Evolutionary conservation across 768 basidiomycete species (phyloP).

Genomic region (Sistotremastrum suecicum): DNA sequence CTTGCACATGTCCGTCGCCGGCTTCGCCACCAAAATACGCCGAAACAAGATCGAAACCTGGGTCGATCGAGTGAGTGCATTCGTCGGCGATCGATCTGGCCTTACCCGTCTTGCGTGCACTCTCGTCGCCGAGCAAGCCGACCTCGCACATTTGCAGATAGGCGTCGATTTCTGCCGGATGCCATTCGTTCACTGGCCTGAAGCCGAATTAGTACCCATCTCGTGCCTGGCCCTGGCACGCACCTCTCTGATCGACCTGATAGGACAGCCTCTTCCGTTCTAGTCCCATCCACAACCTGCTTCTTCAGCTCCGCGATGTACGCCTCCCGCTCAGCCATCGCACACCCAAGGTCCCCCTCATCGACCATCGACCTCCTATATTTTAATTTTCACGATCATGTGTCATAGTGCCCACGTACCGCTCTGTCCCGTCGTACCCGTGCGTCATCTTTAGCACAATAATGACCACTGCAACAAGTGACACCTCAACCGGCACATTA

Average conservation of each 20-base stretch:
- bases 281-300: conserved; percentile 16
- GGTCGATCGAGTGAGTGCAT: not conserved
- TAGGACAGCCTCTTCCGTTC: not conserved
- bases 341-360: conserved; percentile 42
- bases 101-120: conserved; percentile 10
- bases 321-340: conserved; percentile 36
- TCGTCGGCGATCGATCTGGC: not conserved
- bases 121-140: conserved; percentile 26
- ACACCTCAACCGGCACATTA: conserved; percentile 54
- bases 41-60: not conserved
- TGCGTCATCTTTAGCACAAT: conserved; percentile 76
- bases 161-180: conserved; percentile 37
- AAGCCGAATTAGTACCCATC: not conserved
- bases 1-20: not conserved
- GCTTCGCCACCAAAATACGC: not conserved
- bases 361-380: conserved; percentile 21
- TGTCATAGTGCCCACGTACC: conserved; percentile 24
- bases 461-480: conserved; percentile 42
- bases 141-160: conserved; percentile 54
- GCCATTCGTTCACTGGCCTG: conserved; percentile 43
- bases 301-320: conserved; percentile 30
- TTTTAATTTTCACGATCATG: conserved; percentile 17
- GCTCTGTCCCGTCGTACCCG: conserved; percentile 55
- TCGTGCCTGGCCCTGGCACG: not conserved
- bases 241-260: conserved; percentile 3